Percentiles rank a stretch among this genome's conserved stretches.
These are phyloP conservation scores for Colletotrichum chlorophyti DNA, from an alignment of 2,329 filamentous ascomycete genomes.

Conservation along the genomic window DNA sequence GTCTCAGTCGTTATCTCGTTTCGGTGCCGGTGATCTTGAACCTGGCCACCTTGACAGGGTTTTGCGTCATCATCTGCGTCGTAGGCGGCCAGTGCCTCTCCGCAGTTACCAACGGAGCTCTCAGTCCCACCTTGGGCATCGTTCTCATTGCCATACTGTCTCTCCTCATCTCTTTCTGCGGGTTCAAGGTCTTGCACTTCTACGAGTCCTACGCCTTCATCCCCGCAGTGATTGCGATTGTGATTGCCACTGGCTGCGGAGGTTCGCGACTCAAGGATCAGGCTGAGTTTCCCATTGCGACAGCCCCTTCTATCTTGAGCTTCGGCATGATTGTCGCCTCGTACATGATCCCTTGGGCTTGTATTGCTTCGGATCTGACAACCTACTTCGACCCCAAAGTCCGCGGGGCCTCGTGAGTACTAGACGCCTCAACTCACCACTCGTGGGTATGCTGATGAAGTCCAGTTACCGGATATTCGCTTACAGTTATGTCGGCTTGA, in stretches of 20 bases:
- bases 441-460: neutral
- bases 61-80: constrained; percentile 67
- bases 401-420: constrained; percentile 47
- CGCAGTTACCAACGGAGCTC: constrained; percentile 54
- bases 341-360: constrained; percentile 68
- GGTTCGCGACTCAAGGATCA: constrained; percentile 57
- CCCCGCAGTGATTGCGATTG: constrained; percentile 59
- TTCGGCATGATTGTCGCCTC: constrained; percentile 68
- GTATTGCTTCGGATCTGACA: constrained; percentile 64
- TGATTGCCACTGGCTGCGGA: constrained; percentile 62
- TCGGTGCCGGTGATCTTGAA: constrained; percentile 68
- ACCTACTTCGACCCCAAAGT: constrained; percentile 66
- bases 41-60: constrained; percentile 67
- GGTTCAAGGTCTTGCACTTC: constrained; percentile 62
- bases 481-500: constrained; percentile 64
- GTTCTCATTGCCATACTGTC: constrained; percentile 64
- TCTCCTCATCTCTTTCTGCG: constrained; percentile 67
- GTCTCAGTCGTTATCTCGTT: constrained; percentile 58
- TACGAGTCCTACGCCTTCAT: constrained; percentile 67
- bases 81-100: constrained; percentile 66
- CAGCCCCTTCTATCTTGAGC: constrained; percentile 54
- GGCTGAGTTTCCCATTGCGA: constrained; percentile 42
- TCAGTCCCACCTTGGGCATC: constrained; percentile 64
- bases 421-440: neutral
- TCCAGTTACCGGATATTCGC: constrained; percentile 51